Percentiles rank a stretch among this genome's conserved stretches.
These are phyloP conservation scores for Lichina pygmaea DNA, from an alignment of 495 filamentous ascomycete species.

Conservation along the genomic window DNA sequence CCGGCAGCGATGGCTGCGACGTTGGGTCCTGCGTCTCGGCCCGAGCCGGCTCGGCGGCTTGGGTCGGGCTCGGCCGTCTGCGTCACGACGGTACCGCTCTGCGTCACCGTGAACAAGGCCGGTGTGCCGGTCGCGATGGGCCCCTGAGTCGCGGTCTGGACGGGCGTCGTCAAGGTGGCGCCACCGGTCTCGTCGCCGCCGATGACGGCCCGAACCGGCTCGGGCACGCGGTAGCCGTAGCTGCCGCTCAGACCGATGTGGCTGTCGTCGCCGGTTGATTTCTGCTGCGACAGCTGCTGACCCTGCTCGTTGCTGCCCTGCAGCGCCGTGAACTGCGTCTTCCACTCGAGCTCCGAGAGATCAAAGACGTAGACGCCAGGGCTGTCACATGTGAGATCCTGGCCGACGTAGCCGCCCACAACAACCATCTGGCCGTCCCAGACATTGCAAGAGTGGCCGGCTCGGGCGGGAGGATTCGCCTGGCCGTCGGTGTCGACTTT, in stretches of 20 bases:
- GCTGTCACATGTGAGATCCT: conserved; percentile 31
- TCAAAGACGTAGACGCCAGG: conserved; percentile 49
- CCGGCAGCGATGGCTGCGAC: conserved; percentile 35
- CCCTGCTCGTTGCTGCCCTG: conserved; percentile 15
- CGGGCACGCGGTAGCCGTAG: conserved; percentile 37
- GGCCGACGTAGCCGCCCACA: conserved; percentile 41
- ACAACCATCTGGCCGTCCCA: conserved; percentile 46
- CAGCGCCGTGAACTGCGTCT: conserved; percentile 26
- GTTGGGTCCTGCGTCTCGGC: conserved; percentile 13
- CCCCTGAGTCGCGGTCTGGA: conserved; percentile 31
- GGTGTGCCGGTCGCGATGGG: conserved; percentile 39
- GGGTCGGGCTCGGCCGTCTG: background rate
- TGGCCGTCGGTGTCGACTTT: conserved; percentile 24
- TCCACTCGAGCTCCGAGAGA: conserved; percentile 30
- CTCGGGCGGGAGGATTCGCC: conserved; percentile 29
- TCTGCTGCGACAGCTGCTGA: conserved; percentile 17
- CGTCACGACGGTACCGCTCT: conserved; percentile 27
- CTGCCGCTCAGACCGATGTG: conserved; percentile 23
- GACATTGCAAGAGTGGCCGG: conserved; percentile 41
- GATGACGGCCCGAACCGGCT: conserved; percentile 28
- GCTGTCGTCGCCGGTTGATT: conserved; percentile 3
- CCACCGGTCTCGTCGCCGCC: conserved; percentile 32
- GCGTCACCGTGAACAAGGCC: conserved; percentile 35
- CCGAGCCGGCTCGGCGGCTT: background rate
- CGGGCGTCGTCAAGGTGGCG: conserved; percentile 39